Evolutionary conservation across 163 green algal species (phyloP).

Genomic region (Chlamydomonas reinhardtii): DNA sequence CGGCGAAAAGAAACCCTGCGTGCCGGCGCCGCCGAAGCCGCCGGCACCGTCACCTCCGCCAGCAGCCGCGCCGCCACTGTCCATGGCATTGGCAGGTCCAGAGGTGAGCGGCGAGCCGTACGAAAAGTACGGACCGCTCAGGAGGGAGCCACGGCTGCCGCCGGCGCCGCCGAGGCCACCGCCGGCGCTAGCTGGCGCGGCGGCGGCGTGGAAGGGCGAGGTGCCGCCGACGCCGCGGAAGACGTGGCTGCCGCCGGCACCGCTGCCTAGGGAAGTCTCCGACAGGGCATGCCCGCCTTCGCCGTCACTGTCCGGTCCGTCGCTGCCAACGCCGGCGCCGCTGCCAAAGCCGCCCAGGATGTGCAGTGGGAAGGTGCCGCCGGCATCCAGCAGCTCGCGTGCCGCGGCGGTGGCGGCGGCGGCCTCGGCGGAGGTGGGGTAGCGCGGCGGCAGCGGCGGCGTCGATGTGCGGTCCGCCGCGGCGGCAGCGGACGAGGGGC

Average conservation of each 20-base stretch:
- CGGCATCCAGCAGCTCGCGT: background rate
- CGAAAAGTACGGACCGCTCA: background rate
- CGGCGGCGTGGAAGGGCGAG: constrained; percentile 12
- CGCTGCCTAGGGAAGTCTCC: too few relatives aligned
- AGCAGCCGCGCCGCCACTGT: background rate
- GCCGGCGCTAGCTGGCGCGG: background rate
- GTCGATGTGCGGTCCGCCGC: too few relatives aligned
- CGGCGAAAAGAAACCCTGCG: too few relatives aligned
- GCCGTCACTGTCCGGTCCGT: background rate
- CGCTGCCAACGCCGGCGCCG: background rate
- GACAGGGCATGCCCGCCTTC: background rate
- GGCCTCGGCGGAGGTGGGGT: background rate
- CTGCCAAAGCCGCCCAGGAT: background rate
- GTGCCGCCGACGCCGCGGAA: background rate
- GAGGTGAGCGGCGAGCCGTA: background rate
- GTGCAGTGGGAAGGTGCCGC: background rate
- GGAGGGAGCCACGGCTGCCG: too few relatives aligned
- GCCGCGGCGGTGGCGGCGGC: too few relatives aligned
- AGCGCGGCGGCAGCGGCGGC: background rate
- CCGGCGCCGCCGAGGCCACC: background rate
- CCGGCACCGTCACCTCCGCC: background rate
- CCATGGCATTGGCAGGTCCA: background rate
- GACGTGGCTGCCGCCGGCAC: background rate
- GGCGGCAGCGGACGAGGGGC: too few relatives aligned
- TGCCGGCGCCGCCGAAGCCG: too few relatives aligned